A percentile compares a stretch with the other conserved stretches of the same genome.
Conservation (phyloP, 371 early-diverging fungal species). For the Syncephalastrum sp. region DNA sequence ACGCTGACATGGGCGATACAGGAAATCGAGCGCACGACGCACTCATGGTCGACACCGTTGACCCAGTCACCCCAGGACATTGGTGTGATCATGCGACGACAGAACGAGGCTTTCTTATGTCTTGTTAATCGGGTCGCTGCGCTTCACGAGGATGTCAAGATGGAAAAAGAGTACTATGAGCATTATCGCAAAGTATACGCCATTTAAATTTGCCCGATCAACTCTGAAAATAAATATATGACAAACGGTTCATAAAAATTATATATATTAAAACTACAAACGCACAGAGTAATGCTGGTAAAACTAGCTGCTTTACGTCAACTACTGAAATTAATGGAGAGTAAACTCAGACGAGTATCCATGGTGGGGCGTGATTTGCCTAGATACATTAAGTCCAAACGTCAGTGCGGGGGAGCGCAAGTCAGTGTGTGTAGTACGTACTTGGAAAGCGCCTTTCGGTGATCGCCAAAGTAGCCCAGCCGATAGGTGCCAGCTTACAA, state of each 20-base stretch:
- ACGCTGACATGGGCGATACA: not conserved
- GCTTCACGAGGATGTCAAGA: constrained; percentile 58
- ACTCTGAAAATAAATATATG: too few species aligned
- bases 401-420: not conserved
- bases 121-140: constrained; percentile 58
- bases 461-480: constrained; percentile 38
- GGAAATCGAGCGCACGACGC: constrained; percentile 43
- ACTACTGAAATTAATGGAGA: not conserved
- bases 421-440: constrained; percentile 13
- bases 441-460: constrained; percentile 23
- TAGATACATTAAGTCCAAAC: not conserved
- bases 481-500: constrained; percentile 32
- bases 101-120: constrained; percentile 64
- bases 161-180: constrained; percentile 43
- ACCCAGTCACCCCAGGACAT: constrained; percentile 50
- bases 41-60: constrained; percentile 36
- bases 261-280: too few species aligned
- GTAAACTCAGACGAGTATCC: constrained; percentile 16
- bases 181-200: constrained; percentile 29
- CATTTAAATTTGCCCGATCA: too few species aligned
- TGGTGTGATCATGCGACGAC: constrained; percentile 56
- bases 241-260: too few species aligned
- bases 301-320: too few species aligned
- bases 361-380: constrained; percentile 8
- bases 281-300: too few species aligned